These are phyloP conservation scores for Gossypium trilobum DNA, from an alignment of 441 rosid species.

Conservation along the genomic window DNA sequence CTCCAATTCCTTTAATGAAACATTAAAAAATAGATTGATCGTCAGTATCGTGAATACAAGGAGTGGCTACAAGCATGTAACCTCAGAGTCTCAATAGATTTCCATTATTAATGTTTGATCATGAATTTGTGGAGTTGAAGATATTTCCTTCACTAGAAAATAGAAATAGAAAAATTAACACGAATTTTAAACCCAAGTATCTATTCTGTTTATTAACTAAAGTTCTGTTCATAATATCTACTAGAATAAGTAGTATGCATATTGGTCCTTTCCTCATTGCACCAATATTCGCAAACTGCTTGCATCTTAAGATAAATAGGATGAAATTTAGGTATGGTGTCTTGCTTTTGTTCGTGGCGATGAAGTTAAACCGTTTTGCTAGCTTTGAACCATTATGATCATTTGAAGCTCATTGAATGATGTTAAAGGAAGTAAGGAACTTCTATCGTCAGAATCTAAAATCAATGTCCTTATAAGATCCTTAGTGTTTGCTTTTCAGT, in stretches of 20 bases:
- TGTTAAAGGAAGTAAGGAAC: background rate
- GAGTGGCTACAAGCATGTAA: background rate
- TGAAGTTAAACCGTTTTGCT: background rate
- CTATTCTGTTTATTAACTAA: background rate
- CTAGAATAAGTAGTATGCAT: background rate
- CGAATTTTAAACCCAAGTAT: background rate
- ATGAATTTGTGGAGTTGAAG: background rate
- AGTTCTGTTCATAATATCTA: background rate
- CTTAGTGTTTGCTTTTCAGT: background rate
- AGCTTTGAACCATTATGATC: background rate
- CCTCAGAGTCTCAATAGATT: background rate
- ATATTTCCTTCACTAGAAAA: background rate
- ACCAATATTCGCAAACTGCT: background rate
- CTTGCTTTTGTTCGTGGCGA: background rate
- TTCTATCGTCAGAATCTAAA: background rate
- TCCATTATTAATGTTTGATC: background rate
- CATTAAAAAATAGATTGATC: background rate
- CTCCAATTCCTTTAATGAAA: background rate
- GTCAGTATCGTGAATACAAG: background rate
- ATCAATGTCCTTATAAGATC: background rate
- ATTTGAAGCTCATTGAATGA: background rate
- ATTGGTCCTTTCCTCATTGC: background rate
- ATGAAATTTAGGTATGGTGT: background rate
- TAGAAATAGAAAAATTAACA: background rate
- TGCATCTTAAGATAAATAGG: background rate